Evolutionary conservation across 2,329 filamentous ascomycete species (phyloP).

Genomic region (Teratosphaeriaceae sp.): DNA sequence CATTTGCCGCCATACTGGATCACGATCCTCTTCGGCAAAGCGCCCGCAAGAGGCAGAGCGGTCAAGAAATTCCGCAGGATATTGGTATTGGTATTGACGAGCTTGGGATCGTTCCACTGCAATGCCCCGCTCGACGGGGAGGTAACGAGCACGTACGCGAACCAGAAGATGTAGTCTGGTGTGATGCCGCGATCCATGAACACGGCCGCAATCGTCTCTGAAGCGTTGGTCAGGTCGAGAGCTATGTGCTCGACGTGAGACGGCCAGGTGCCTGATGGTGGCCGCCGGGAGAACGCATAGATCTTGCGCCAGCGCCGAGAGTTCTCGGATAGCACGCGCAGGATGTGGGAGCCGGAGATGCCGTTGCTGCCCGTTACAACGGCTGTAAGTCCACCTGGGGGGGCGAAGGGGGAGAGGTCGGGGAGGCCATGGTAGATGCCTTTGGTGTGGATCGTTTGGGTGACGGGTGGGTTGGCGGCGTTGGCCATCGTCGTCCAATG

Average conservation of each 20-base stretch:
- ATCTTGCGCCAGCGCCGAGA: slow-evolving; percentile 7
- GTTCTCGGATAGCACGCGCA: slow-evolving; percentile 3
- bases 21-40: slow-evolving; percentile 6
- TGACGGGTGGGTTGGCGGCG: neutral
- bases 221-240: slow-evolving; percentile 3
- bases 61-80: slow-evolving; percentile 7
- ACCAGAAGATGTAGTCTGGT: slow-evolving; percentile 10
- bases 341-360: slow-evolving; percentile 10
- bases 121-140: slow-evolving; percentile 6
- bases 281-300: slow-evolving; percentile 8
- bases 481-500: neutral
- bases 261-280: slow-evolving; percentile 7
- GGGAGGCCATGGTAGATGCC: slow-evolving; percentile 10
- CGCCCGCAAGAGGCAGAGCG: slow-evolving; percentile 3
- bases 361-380: slow-evolving; percentile 9
- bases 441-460: slow-evolving; percentile 1
- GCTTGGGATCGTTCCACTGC: slow-evolving; percentile 6
- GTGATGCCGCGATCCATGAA: slow-evolving; percentile 4
- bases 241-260: slow-evolving; percentile 7
- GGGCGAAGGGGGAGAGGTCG: slow-evolving; percentile 5
- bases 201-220: slow-evolving; percentile 3
- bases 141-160: slow-evolving; percentile 9
- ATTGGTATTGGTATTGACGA: slow-evolving; percentile 6
- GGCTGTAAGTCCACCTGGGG: slow-evolving; percentile 5
- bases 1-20: slow-evolving; percentile 9